phyloP scores from a whole-genome alignment of 805 yeast species.

The Candida qinlingensis region DNA sequence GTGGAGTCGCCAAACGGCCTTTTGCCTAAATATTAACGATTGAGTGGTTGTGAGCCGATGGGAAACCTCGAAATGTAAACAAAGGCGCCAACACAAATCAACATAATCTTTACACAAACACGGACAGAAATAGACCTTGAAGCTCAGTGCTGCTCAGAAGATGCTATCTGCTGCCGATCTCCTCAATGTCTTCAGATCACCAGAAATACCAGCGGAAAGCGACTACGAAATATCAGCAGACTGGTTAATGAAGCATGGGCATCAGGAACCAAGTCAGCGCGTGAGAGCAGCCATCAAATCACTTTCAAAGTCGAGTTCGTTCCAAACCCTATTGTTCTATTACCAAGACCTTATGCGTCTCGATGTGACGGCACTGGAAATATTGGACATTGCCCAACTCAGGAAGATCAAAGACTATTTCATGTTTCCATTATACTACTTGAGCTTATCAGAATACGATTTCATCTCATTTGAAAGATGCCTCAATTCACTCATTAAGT shows the following conservation, averaged over 20 bases:
- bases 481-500: constrained; percentile 14
- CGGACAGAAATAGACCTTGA: too few relatives aligned
- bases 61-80: too few relatives aligned
- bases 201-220: constrained; percentile 18
- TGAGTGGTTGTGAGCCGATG: too few relatives aligned
- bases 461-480: constrained; percentile 13
- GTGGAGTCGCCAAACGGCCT: too few relatives aligned
- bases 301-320: not conserved
- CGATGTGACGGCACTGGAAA: constrained; percentile 6
- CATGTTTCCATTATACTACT: constrained; percentile 16
- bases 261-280: constrained; percentile 21
- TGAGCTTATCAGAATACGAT: constrained; percentile 13
- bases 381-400: constrained; percentile 7
- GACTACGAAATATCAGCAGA: constrained; percentile 18
- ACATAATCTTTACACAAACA: too few relatives aligned
- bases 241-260: constrained; percentile 22
- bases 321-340: constrained; percentile 8
- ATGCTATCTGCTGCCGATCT: constrained; percentile 3
- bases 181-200: constrained; percentile 13
- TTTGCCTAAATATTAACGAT: too few relatives aligned
- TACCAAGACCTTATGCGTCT: constrained; percentile 16
- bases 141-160: too few relatives aligned
- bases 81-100: too few relatives aligned
- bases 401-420: constrained; percentile 16
- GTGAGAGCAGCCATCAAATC: constrained; percentile 18